Conservation (phyloP, 1,284 basidiomycete genomes). For the Fomitopsis pinicola region DNA sequence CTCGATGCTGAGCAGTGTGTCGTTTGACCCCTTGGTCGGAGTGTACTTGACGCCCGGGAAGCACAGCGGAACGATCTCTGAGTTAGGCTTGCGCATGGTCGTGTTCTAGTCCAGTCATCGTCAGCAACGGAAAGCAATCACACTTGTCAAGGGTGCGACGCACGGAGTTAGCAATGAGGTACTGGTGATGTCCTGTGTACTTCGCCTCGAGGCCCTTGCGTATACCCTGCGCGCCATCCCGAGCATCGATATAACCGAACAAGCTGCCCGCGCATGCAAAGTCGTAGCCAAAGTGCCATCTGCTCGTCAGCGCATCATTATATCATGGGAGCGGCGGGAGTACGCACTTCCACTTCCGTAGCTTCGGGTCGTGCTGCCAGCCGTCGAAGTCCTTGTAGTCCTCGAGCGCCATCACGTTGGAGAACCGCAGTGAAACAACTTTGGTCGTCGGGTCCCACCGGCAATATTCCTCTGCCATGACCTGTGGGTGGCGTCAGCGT, state of each 20-base stretch:
- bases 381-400: slow-evolving; percentile 7
- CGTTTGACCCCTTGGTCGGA: slow-evolving; percentile 4
- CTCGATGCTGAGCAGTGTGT: slow-evolving; percentile 9
- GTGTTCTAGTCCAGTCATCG: slow-evolving; percentile 1
- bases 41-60: slow-evolving; percentile 8
- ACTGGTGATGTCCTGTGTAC: slow-evolving; percentile 8
- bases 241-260: slow-evolving; percentile 9
- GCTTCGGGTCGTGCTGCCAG: slow-evolving; percentile 8
- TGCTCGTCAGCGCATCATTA: background rate
- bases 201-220: slow-evolving; percentile 9
- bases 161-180: slow-evolving; percentile 7
- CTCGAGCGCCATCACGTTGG: slow-evolving; percentile 5
- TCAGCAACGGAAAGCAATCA: background rate
- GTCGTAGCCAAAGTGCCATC: background rate
- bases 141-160: background rate
- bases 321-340: too few species aligned
- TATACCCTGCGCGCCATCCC: slow-evolving; percentile 8
- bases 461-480: slow-evolving; percentile 5
- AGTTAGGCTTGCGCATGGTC: slow-evolving; percentile 7
- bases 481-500: background rate
- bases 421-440: slow-evolving; percentile 6
- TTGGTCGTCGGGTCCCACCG: slow-evolving; percentile 9
- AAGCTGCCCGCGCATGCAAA: slow-evolving; percentile 1
- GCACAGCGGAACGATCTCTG: slow-evolving; percentile 2
- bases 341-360: slow-evolving; percentile 7